Evolutionary conservation across 225 moss, liverwort and hornwort species (phyloP).

Genomic region (Pseudisothecium myosuroides): DNA sequence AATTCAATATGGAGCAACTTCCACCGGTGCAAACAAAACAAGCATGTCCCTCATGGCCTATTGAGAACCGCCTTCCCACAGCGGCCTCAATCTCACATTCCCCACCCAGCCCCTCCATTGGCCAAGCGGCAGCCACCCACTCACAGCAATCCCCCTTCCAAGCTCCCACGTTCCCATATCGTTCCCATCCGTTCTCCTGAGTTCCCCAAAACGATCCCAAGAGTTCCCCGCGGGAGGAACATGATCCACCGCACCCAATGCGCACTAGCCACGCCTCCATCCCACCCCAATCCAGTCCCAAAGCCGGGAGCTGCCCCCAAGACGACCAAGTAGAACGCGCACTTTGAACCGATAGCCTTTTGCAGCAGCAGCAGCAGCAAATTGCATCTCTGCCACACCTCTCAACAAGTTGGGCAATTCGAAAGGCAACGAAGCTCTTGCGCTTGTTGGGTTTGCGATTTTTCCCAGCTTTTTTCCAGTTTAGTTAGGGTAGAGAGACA

Average conservation of each 20-base stretch:
- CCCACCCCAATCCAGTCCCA: conserved; percentile 13
- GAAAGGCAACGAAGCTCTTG: background rate
- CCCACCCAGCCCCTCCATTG: background rate
- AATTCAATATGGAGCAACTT: background rate
- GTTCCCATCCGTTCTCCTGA: background rate
- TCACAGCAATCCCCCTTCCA: background rate
- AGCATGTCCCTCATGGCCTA: background rate
- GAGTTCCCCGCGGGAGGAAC: background rate
- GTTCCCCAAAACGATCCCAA: background rate
- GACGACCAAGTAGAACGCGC: background rate
- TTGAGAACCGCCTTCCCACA: background rate
- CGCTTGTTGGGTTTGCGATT: background rate
- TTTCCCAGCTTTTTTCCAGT: too few relatives aligned
- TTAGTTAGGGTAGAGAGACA: background rate
- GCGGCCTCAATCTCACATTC: background rate
- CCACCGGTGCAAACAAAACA: background rate
- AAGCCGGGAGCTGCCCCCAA: background rate
- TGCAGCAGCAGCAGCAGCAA: background rate
- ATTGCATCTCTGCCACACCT: background rate
- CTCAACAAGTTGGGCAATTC: background rate
- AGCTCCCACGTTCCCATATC: background rate
- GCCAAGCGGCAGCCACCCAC: background rate
- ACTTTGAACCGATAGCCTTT: background rate
- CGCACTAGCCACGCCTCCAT: background rate
- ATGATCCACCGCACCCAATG: conserved; percentile 18